Evolutionary conservation across 1,139 yeast genomes (phyloP).

Genomic region (Saccharomyces hybrid): DNA sequence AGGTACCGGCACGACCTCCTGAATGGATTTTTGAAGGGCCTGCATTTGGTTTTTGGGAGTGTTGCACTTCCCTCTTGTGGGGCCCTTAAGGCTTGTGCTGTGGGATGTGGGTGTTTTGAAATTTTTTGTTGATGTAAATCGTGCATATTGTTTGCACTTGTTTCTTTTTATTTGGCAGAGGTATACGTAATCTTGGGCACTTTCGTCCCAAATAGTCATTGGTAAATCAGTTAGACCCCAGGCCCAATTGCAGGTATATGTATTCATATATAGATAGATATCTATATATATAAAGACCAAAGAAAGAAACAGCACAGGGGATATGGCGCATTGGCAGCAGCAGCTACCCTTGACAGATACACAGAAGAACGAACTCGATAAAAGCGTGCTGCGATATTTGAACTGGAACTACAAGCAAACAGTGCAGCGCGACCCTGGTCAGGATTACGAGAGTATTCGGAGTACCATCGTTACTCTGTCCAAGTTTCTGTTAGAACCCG

Average conservation of each 20-base stretch:
- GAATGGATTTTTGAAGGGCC: background rate
- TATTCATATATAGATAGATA: too few relatives aligned
- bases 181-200: background rate
- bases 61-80: too few relatives aligned
- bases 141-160: background rate
- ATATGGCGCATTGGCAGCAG: conserved; percentile 1
- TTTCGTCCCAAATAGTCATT: background rate
- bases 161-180: background rate
- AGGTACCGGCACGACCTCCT: too few relatives aligned
- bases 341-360: conserved; percentile 36
- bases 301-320: too few relatives aligned
- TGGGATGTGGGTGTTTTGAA: background rate
- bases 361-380: conserved; percentile 48
- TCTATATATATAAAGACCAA: too few relatives aligned
- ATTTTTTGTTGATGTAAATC: background rate
- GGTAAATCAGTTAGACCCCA: background rate
- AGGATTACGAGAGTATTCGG: conserved; percentile 8
- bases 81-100: background rate
- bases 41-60: background rate
- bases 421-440: background rate
- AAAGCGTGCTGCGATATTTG: conserved; percentile 47
- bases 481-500: background rate
- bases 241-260: background rate
- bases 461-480: conserved; percentile 2
- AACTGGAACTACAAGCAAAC: conserved; percentile 7